Conservation (phyloP, 768 basidiomycete genomes). For the Boletus sp. region DNA sequence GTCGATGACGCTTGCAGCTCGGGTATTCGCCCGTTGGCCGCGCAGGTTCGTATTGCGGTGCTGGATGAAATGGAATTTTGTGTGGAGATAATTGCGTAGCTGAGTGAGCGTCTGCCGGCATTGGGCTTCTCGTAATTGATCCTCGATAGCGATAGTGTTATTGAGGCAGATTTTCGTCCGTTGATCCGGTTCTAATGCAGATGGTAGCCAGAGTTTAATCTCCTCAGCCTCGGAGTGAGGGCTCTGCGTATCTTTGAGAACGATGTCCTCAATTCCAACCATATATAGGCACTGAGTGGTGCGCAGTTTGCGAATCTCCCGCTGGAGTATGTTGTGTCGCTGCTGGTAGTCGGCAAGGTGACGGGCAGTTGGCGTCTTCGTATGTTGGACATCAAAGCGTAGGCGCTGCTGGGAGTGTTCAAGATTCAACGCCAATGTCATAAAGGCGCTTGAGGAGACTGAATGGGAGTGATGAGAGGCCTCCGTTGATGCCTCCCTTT, state of each 20-base stretch:
- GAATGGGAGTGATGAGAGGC: background rate
- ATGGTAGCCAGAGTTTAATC: background rate
- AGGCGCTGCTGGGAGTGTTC: no score
- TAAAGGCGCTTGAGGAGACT: background rate
- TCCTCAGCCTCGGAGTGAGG: background rate
- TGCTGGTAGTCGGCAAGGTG: no score
- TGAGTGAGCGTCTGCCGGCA: background rate
- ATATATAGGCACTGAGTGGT: background rate
- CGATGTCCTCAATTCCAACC: background rate
- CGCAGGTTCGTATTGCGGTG: background rate
- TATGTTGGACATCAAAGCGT: no score
- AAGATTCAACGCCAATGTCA: no score
- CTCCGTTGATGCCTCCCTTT: background rate
- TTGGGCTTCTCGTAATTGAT: background rate
- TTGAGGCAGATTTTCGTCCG: background rate
- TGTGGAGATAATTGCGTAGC: background rate
- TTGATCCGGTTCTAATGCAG: background rate
- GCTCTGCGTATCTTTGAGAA: no score
- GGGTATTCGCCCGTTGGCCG: background rate
- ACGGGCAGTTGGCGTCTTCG: no score
- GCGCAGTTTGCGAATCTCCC: no score
- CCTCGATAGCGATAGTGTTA: background rate
- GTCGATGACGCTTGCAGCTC: background rate
- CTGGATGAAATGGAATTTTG: background rate
- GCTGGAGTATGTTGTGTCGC: no score